Conservation (phyloP, 371 early-diverging fungal genomes). For the Coemansia sp. region DNA sequence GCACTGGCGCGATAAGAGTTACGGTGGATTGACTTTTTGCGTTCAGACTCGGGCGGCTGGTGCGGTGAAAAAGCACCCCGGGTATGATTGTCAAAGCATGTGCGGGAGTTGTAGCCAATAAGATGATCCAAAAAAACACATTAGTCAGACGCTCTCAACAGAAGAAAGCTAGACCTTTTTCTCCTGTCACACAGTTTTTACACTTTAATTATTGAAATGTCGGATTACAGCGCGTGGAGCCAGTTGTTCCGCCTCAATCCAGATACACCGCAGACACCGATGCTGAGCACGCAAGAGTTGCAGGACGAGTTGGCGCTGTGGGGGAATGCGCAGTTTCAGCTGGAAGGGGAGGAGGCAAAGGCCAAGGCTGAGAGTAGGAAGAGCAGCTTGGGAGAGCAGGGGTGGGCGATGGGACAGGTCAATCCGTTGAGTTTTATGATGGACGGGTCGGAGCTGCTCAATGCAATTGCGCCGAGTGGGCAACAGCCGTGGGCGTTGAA, state of each 20-base stretch:
- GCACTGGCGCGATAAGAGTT: background rate
- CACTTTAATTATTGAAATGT: conserved; percentile 4
- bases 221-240: conserved; percentile 41
- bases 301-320: conserved; percentile 64
- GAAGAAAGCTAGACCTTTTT: background rate
- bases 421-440: conserved; percentile 29
- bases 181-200: background rate
- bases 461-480: conserved; percentile 12
- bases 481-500: conserved; percentile 18
- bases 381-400: background rate
- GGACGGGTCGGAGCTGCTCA: conserved; percentile 26
- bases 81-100: background rate
- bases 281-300: conserved; percentile 52
- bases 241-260: conserved; percentile 50
- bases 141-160: background rate
- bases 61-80: background rate
- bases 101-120: background rate
- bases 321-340: conserved; percentile 74
- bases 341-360: conserved; percentile 53
- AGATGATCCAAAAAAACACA: background rate
- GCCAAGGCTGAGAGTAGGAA: background rate
- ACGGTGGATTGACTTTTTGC: background rate
- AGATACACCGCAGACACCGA: conserved; percentile 48
- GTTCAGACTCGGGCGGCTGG: background rate
- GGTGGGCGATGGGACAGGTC: background rate